A percentile compares a stretch with the other conserved stretches of the same genome.
Conservation (phyloP, 768 basidiomycete species). For the Mrakia frigida region DNA sequence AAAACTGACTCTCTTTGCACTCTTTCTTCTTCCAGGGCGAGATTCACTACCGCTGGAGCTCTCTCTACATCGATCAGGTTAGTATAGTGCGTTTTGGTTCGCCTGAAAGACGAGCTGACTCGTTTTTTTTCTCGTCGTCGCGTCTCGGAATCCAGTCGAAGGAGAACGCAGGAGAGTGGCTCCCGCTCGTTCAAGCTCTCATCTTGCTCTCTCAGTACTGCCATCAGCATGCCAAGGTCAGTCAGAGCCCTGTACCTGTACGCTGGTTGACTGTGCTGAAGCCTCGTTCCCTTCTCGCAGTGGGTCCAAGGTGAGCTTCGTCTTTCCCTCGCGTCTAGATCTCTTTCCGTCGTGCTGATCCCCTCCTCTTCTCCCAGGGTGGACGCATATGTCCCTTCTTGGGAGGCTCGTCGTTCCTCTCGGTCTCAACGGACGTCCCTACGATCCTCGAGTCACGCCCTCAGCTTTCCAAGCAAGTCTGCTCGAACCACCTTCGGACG, state of each 20-base stretch:
- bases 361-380: background rate
- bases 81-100: background rate
- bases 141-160: background rate
- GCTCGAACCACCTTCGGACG: background rate
- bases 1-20: background rate
- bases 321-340: background rate
- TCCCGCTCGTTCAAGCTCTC: background rate
- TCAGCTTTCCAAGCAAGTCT: background rate
- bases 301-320: background rate
- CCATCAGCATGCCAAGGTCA: background rate
- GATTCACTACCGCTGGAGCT: background rate
- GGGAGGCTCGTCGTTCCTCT: background rate
- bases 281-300: background rate
- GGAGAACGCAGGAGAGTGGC: background rate
- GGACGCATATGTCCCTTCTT: background rate
- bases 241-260: background rate
- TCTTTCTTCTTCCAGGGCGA: background rate
- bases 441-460: background rate
- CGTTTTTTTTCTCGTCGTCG: background rate
- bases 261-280: background rate
- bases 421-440: background rate
- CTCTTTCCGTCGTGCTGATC: background rate
- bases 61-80: background rate
- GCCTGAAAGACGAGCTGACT: background rate
- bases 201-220: background rate